Conservation (phyloP, 495 filamentous ascomycete species). For the Neurospora sp. region DNA sequence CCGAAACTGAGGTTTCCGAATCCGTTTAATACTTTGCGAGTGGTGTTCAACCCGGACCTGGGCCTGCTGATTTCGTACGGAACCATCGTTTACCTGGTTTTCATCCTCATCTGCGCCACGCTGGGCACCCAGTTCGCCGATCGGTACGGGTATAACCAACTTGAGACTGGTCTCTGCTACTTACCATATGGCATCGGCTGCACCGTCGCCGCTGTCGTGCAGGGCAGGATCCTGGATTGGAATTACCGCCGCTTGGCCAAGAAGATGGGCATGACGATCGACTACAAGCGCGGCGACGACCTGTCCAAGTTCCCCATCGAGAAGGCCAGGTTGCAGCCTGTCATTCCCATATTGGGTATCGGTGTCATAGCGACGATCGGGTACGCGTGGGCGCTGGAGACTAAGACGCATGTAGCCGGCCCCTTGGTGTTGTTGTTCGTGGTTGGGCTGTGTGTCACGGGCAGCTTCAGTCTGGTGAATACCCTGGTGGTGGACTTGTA, state of each 20-base stretch:
- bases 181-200: constrained; percentile 56
- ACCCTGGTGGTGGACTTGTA: constrained; percentile 38
- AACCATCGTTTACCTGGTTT: constrained; percentile 42
- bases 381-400: constrained; percentile 50
- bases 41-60: constrained; percentile 56
- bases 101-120: constrained; percentile 38
- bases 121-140: constrained; percentile 49
- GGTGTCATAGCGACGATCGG: constrained; percentile 34
- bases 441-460: constrained; percentile 42
- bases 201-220: constrained; percentile 53
- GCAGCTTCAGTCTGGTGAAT: constrained; percentile 41
- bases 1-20: constrained; percentile 57
- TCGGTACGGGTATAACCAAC: constrained; percentile 56
- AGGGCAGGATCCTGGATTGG: constrained; percentile 49
- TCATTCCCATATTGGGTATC: constrained; percentile 36
- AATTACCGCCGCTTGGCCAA: constrained; percentile 46
- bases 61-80: constrained; percentile 32
- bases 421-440: constrained; percentile 48
- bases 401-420: constrained; percentile 33
- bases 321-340: constrained; percentile 47
- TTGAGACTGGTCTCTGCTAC: constrained; percentile 55
- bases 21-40: constrained; percentile 55
- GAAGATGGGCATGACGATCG: constrained; percentile 36
- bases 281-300: constrained; percentile 42
- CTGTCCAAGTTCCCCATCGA: constrained; percentile 54